phyloP scores from a whole-genome alignment of 1,284 basidiomycete species.

The Meira nashicola region DNA sequence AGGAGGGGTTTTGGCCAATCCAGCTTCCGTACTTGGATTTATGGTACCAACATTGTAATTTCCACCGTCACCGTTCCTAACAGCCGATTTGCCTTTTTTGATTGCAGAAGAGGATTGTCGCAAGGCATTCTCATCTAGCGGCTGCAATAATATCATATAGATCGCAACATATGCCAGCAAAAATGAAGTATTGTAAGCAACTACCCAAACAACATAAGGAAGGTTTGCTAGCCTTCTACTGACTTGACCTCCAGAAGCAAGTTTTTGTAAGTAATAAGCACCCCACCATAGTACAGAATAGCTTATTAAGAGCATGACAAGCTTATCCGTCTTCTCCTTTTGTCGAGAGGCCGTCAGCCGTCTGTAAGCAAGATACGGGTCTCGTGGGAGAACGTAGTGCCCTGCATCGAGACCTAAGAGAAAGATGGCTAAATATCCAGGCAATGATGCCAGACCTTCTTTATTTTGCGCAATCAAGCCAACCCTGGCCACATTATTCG shows the following conservation, averaged over 20 bases:
- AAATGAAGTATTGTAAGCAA: constrained; percentile 82
- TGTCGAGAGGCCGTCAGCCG: constrained; percentile 10
- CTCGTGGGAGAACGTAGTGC: constrained; percentile 68
- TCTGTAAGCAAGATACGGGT: constrained; percentile 57
- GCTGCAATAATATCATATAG: constrained; percentile 64
- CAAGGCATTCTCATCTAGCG: not conserved
- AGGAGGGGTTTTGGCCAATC: constrained; percentile 54
- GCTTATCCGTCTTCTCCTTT: constrained; percentile 22
- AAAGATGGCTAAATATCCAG: constrained; percentile 85
- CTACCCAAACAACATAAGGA: constrained; percentile 82
- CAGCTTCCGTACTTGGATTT: not conserved
- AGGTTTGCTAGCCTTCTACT: constrained; percentile 59
- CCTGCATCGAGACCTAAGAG: constrained; percentile 78
- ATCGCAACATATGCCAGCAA: constrained; percentile 74
- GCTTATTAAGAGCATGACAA: constrained; percentile 56
- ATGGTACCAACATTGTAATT: not conserved
- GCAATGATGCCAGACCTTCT: constrained; percentile 77
- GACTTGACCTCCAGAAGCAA: not conserved
- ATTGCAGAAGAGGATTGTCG: not conserved
- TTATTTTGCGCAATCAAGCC: constrained; percentile 77
- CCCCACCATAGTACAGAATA: constrained; percentile 76
- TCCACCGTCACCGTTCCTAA: not conserved
- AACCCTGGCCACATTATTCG: not conserved
- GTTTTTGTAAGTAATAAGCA: constrained; percentile 56
- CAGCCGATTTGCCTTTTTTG: not conserved